Percentiles rank a stretch among this genome's conserved stretches.
Conservation (phyloP, 1,139 yeast genomes). For the Lodderomyces oxycetoniae region DNA sequence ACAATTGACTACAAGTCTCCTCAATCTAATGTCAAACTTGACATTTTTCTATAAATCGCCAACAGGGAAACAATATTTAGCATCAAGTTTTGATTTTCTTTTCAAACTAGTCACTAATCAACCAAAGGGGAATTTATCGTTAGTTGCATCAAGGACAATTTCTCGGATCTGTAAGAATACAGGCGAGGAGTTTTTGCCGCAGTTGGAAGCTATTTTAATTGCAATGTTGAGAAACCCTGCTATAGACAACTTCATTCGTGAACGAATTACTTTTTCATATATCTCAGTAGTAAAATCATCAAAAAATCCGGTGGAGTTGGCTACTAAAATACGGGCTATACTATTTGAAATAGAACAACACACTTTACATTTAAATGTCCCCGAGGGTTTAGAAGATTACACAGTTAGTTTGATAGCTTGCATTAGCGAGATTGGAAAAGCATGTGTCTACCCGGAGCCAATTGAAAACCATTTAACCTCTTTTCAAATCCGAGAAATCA, state of each 20-base stretch:
- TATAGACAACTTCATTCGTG: conserved; percentile 51
- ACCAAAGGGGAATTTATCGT: conserved; percentile 21
- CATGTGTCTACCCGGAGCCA: conserved; percentile 58
- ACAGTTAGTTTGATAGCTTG: conserved; percentile 55
- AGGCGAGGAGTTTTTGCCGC: conserved; percentile 46
- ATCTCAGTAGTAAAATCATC: conserved; percentile 57
- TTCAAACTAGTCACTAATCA: conserved; percentile 30
- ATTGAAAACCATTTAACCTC: conserved; percentile 35
- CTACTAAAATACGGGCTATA: conserved; percentile 19
- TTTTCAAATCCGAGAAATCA: conserved; percentile 21
- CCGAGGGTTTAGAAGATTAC: conserved; percentile 33
- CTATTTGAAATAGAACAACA: conserved; percentile 18
- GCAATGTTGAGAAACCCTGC: conserved; percentile 46
- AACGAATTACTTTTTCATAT: conserved; percentile 56
- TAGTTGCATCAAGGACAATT: conserved; percentile 54
- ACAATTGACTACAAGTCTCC: conserved; percentile 9
- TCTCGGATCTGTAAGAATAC: conserved; percentile 59
- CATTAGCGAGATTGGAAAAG: conserved; percentile 63
- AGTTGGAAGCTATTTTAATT: conserved; percentile 48
- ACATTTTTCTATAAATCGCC: conserved; percentile 48
- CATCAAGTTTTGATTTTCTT: conserved; percentile 46
- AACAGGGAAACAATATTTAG: conserved; percentile 36
- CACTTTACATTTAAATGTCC: neutral
- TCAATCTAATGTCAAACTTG: conserved; percentile 40
- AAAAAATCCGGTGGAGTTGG: conserved; percentile 35